Evolutionary conservation across 495 filamentous ascomycete species (phyloP), one percentile per base, ranked within the genome.

Genomic region (Letharia lupina): DNA sequence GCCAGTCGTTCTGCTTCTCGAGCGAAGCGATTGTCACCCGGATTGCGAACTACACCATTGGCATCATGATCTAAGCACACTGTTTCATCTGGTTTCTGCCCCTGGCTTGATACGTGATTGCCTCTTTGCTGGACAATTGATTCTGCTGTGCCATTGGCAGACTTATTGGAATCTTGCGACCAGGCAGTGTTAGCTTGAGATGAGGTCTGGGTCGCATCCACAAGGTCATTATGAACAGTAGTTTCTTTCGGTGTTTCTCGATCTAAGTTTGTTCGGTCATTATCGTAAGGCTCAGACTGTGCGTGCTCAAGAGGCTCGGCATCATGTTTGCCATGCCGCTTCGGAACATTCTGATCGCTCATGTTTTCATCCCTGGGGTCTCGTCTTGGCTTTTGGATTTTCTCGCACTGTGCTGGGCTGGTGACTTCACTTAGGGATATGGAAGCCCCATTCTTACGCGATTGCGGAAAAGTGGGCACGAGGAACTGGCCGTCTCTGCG

Each of bases 1-100:
- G 60, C 60, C 8, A 20, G 39, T 48, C 20, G 63, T 59, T 37
- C 41, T 40, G 57, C 47, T 18, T 64, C 39, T 52, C 59, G 47
- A 35, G 42, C 13, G 15, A 6, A 28, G 28, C 16, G 23, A 64
- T 2, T 0, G n/a, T 50, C 23, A 39, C n/a, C 18, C 3, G 2
- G 8, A 40, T 54, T 11, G 35, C 9, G 23, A 10, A 2, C 7
- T 23, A 7, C 8, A 33, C 13, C 33, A n/a, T 33, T 28, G 42
- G 20, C 23, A n/a, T 45, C 63, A 9, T 31, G 16, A 45, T 10
- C 1, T n/a, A 40, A 35, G 10, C 28, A 20, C 4, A 20, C 18
- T 35, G 15, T 44, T 56, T 45, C 42, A n/a, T 40, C 33, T 39
- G 16, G 45, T 0, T n/a, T 11, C 23, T 45, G 18, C 0, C 13